These are phyloP conservation scores for Aegilops speltoides DNA, from an alignment of 176 grass and related monocot species.

Conservation along the genomic window DNA sequence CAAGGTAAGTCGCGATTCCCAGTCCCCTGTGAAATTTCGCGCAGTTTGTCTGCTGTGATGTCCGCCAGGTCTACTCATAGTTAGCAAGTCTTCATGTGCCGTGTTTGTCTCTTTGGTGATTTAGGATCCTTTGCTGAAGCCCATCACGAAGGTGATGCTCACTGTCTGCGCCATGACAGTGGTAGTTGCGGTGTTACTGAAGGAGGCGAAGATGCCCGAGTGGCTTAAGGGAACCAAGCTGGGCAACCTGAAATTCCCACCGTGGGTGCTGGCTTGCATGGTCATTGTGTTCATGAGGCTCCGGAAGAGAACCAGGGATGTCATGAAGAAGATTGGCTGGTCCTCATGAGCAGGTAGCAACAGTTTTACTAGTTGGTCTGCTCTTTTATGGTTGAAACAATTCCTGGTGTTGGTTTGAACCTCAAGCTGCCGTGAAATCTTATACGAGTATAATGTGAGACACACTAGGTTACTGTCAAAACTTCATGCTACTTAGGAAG, in stretches of 20 bases:
- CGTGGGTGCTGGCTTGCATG: constrained; percentile 86
- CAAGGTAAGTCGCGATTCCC: constrained; percentile 40
- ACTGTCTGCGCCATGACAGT: constrained; percentile 43
- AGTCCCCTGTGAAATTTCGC: not conserved
- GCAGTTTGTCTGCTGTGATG: not conserved
- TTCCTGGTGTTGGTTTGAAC: not conserved
- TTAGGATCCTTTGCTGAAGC: constrained; percentile 90
- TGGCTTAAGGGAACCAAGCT: constrained; percentile 60
- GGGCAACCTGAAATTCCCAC: constrained; percentile 60
- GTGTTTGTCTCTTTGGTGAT: constrained; percentile 17
- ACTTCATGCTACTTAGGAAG: not conserved
- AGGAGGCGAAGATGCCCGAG: constrained; percentile 62
- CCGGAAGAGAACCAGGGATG: constrained; percentile 79
- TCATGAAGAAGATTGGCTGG: constrained; percentile 86
- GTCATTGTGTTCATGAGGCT: constrained; percentile 75
- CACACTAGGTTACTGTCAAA: not conserved
- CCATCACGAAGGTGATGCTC: constrained; percentile 78
- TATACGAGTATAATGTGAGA: not conserved
- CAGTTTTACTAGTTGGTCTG: not conserved
- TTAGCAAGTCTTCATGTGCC: not conserved
- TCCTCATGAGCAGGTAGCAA: constrained; percentile 29
- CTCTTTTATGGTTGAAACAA: not conserved
- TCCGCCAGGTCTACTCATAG: not conserved
- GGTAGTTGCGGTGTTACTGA: constrained; percentile 55
- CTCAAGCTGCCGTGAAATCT: not conserved